Conservation (phyloP, 129 eudicot genomes). For the Pittosporum tobira region DNA sequence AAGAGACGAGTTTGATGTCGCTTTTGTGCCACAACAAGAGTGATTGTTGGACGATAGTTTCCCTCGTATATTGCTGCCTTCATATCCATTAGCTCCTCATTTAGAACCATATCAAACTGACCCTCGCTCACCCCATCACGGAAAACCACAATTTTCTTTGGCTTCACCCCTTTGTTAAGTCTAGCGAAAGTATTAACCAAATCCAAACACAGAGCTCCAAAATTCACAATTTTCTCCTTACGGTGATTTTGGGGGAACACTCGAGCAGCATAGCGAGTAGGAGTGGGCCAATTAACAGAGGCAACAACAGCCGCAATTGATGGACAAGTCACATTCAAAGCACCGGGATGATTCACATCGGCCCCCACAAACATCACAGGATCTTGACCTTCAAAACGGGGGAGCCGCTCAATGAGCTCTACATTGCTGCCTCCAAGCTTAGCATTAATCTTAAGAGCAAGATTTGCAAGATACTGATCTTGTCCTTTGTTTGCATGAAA, state of each 20-base stretch:
- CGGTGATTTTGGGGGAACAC: constrained; percentile 42
- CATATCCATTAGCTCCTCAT: constrained; percentile 45
- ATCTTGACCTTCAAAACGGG: constrained; percentile 21
- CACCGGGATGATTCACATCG: constrained; percentile 66
- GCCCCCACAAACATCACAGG: constrained; percentile 67
- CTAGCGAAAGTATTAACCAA: constrained; percentile 35
- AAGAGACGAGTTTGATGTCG: constrained; percentile 69
- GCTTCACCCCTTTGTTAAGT: constrained; percentile 35
- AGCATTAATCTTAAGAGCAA: constrained; percentile 78
- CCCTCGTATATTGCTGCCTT: constrained; percentile 36
- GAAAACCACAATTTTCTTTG: constrained; percentile 49
- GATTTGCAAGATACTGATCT: constrained; percentile 56
- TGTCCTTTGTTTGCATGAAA: constrained; percentile 24
- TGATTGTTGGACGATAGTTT: constrained; percentile 42
- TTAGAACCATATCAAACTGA: constrained; percentile 66
- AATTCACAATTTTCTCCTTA: constrained; percentile 37
- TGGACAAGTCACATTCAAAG: constrained; percentile 33
- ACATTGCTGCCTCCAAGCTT: constrained; percentile 75
- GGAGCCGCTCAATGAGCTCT: constrained; percentile 36
- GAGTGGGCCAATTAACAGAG: constrained; percentile 53
- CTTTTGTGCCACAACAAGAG: constrained; percentile 67
- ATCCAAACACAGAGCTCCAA: constrained; percentile 48
- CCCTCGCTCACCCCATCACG: constrained; percentile 88
- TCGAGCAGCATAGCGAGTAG: constrained; percentile 47
- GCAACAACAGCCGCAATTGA: constrained; percentile 76